Evolutionary conservation across 148 eudicot genomes (phyloP).

Genomic region (Persicaria tinctoria): DNA sequence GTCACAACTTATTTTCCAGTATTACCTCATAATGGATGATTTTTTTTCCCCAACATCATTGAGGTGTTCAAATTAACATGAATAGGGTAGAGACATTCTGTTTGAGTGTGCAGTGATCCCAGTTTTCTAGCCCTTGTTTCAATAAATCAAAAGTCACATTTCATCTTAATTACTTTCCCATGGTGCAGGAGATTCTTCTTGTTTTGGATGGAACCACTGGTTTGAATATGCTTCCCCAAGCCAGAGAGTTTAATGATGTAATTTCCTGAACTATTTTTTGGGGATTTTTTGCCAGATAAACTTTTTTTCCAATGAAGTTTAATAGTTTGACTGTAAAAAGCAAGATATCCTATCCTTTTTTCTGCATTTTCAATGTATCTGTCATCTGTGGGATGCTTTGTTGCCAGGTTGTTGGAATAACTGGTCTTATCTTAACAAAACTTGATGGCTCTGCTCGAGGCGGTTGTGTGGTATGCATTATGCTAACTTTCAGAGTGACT

Average conservation of each 20-base stretch:
- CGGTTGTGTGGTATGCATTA: slow-evolving; percentile 80
- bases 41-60: neutral
- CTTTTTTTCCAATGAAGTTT: neutral
- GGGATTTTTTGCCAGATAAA: neutral
- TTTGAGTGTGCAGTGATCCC: neutral
- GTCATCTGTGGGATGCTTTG: neutral
- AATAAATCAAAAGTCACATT: neutral
- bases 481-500: neutral
- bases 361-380: neutral
- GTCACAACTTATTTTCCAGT: neutral
- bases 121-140: neutral
- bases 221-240: slow-evolving; percentile 99
- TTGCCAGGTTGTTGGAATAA: slow-evolving; percentile 82
- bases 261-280: slow-evolving; percentile 5
- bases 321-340: neutral
- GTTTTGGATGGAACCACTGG: slow-evolving; percentile 99
- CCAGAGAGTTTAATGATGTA: slow-evolving; percentile 97
- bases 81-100: neutral
- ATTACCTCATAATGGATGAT: neutral
- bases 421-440: slow-evolving; percentile 91
- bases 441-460: slow-evolving; percentile 99
- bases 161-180: neutral
- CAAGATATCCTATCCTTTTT: neutral
- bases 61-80: neutral
- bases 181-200: slow-evolving; percentile 72